phyloP scores from a whole-genome alignment of 495 filamentous ascomycete species.

The Articulospora tetracladia region DNA sequence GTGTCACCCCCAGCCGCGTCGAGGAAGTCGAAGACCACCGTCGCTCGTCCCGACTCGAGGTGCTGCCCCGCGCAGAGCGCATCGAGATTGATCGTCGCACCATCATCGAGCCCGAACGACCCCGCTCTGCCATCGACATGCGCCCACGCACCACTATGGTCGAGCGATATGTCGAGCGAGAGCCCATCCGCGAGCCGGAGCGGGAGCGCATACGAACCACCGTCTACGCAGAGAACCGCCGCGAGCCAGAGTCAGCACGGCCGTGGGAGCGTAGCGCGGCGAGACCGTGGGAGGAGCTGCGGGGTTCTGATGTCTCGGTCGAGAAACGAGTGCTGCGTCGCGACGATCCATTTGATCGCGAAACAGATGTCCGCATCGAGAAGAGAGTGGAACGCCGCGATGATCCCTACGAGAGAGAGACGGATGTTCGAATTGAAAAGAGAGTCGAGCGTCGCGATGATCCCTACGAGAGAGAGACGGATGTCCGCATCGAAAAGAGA shows the following conservation, averaged over 20 bases:
- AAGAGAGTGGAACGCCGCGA: constrained; percentile 28
- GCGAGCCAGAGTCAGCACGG: constrained; percentile 42
- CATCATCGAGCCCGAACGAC: constrained; percentile 26
- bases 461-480: constrained; percentile 49
- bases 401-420: constrained; percentile 49
- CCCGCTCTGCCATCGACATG: constrained; percentile 25
- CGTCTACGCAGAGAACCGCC: constrained; percentile 35
- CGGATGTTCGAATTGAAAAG: constrained; percentile 44
- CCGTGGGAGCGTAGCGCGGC: constrained; percentile 46
- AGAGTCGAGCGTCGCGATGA: constrained; percentile 29
- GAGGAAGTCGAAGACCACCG: constrained; percentile 49
- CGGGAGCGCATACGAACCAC: constrained; percentile 34
- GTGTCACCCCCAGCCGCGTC: constrained; percentile 38
- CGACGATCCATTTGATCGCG: constrained; percentile 44
- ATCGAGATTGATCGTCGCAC: constrained; percentile 44
- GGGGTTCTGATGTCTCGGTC: constrained; percentile 38
- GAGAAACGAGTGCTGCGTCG: constrained; percentile 31
- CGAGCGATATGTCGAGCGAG: constrained; percentile 28
- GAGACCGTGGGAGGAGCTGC: constrained; percentile 29
- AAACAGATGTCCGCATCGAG: constrained; percentile 50
- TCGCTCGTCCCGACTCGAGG: constrained; percentile 38
- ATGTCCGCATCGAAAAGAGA: constrained; percentile 39
- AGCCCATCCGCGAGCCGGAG: constrained; percentile 40
- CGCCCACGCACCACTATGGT: constrained; percentile 27
- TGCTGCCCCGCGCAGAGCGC: constrained; percentile 29